Conservation (phyloP, 2,329 filamentous ascomycete genomes). For the Epichloe bromicola region DNA sequence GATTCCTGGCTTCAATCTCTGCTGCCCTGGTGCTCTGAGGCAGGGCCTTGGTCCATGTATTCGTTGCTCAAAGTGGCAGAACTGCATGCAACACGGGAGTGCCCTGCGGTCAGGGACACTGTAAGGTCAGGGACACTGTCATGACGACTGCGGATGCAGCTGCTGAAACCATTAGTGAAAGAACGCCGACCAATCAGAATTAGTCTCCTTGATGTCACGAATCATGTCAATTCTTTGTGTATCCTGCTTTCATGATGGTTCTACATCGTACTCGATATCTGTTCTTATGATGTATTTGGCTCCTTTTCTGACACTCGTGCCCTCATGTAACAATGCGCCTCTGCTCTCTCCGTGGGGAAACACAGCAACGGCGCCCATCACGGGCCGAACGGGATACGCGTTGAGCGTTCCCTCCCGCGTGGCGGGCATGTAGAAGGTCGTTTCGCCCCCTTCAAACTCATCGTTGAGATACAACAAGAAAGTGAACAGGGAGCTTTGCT, state of each 20-base stretch:
- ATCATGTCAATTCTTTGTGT: background rate
- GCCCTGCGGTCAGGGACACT: no score
- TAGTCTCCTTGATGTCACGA: no score
- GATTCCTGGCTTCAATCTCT: no score
- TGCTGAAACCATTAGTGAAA: no score
- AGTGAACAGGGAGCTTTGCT: constrained; percentile 56
- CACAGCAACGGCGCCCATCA: constrained; percentile 55
- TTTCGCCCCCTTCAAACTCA: constrained; percentile 59
- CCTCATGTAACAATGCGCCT: constrained; percentile 54
- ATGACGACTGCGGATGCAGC: no score
- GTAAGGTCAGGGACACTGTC: no score
- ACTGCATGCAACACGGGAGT: no score
- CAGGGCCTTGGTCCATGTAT: no score
- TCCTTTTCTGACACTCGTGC: constrained; percentile 54
- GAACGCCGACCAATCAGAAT: no score
- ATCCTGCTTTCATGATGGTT: constrained; percentile 11
- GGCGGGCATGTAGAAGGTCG: constrained; percentile 56
- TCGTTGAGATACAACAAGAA: constrained; percentile 60
- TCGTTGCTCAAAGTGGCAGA: no score
- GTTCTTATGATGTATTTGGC: constrained; percentile 58
- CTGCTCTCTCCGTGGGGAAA: constrained; percentile 58
- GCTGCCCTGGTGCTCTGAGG: no score
- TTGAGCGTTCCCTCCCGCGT: constrained; percentile 52
- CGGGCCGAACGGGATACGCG: constrained; percentile 53
- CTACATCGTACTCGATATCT: constrained; percentile 58